Base-by-base conservation (phyloP, 202 grass and related monocot species). In the Setaria viridis region DNA sequence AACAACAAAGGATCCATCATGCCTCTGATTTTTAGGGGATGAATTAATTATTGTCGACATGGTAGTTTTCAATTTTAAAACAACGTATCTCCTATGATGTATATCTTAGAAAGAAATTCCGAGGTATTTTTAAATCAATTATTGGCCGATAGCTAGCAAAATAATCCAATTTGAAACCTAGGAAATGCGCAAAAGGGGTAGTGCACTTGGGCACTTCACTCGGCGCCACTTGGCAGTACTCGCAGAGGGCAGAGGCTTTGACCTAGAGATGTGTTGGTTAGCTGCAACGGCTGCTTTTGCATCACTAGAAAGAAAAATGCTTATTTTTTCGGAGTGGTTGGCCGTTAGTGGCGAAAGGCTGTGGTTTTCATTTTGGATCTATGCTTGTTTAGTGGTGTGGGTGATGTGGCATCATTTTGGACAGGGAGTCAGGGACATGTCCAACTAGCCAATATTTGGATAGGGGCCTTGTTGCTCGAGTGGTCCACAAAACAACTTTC, bases 271-370 rank as follows among this genome's bases (percentile, higher is more conserved):
- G 17, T 7, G 17, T 7, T 62, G 34, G 12, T 5, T 43, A 11
- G 35, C 75, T 42, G 35, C 76, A 43, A 10, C 62, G 35, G n/a
- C 43, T 80, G 69, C 80, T 80, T 91, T 91, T 76, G 88, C 85
- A 71, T 84, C 76, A 29, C 59, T 74, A 65, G 17, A 58, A 48
- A 37, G 30, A 50, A 74, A 74, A 83, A 76, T 37, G 35, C 47
- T 39, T 65, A 48, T 64, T 84, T 64, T 84, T 91, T 80, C 37
- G 33, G 57, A 84, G 81, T 21, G n/a, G 81, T 57, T 80, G 76
- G 76, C 60, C 15, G 51, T 70, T 70, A 56, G 69, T 76, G 80
- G 53, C 35, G 11, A 87, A 76, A 84, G 62, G 53, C 62, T 54
- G 46, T 16, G 7, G 25, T 63, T 84, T 47, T 75, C 74, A 62